Percentiles rank a stretch among this genome's conserved stretches.
Conservation (phyloP, 1,284 basidiomycete genomes). For the Microbotryum intermedium region DNA sequence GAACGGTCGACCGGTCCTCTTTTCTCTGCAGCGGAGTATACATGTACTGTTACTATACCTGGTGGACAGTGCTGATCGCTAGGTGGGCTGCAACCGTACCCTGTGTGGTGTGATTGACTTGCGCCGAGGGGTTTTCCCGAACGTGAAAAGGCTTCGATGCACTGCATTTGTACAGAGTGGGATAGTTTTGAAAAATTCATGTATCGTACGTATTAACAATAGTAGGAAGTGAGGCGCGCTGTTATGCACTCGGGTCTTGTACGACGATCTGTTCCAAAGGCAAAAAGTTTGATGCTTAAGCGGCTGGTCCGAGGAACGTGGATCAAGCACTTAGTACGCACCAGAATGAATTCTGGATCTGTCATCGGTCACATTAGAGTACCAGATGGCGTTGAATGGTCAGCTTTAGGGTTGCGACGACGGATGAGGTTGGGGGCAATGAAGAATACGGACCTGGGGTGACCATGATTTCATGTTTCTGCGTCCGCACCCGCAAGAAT, state of each 20-base stretch:
- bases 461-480: conserved; percentile 85
- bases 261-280: conserved; percentile 13
- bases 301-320: neutral
- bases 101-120: too few relatives aligned
- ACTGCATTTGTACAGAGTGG: too few relatives aligned
- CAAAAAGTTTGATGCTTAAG: neutral
- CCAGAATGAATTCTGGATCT: conserved; percentile 76
- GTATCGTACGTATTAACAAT: neutral
- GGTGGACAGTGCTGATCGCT: too few relatives aligned
- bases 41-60: too few relatives aligned
- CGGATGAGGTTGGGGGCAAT: neutral
- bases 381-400: neutral
- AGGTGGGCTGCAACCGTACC: too few relatives aligned
- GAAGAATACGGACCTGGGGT: conserved; percentile 66
- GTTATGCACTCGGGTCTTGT: conserved; percentile 19
- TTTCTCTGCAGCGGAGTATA: too few relatives aligned
- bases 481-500: conserved; percentile 83
- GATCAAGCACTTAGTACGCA: conserved; percentile 31
- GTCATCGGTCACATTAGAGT: conserved; percentile 12
- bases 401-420: neutral
- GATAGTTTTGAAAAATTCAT: too few relatives aligned
- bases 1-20: too few relatives aligned
- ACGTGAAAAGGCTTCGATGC: too few relatives aligned
- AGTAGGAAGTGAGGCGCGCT: neutral
- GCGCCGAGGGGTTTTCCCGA: too few relatives aligned